Conservation (phyloP, 257 asterid species). For the Solanum chilense region DNA sequence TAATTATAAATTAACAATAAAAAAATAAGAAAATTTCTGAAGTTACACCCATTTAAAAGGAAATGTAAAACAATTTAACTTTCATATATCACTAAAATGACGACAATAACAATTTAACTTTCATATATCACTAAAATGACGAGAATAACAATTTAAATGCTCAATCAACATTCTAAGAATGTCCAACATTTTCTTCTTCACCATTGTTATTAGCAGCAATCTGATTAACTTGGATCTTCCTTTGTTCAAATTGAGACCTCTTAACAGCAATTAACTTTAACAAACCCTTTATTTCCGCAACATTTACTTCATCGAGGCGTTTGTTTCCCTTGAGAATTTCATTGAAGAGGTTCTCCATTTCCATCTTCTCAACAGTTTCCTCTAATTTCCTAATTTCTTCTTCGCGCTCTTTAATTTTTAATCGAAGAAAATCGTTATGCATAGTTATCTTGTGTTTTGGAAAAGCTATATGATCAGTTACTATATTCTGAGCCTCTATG, state of each 20-base stretch:
- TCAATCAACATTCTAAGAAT: not conserved
- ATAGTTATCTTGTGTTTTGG: conserved; percentile 18
- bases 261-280: not conserved
- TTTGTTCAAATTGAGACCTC: not conserved
- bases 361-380: not conserved
- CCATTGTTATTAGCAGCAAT: not conserved
- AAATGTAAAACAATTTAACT: not conserved
- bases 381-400: not conserved
- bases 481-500: not conserved
- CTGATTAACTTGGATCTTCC: not conserved
- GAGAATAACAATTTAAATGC: not conserved
- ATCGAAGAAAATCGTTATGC: not conserved
- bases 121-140: not conserved
- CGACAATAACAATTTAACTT: no score
- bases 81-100: no score
- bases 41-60: not conserved
- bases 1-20: not conserved
- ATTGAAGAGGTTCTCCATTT: not conserved
- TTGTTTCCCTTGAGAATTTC: not conserved
- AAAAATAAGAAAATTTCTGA: not conserved
- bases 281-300: not conserved
- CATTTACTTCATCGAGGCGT: not conserved
- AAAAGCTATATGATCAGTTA: conserved; percentile 9
- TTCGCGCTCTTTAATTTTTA: not conserved
- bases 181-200: not conserved